These are phyloP conservation scores for Prunus persica DNA, from an alignment of 306 rosid genomes.

Conservation along the genomic window Prunus_persica_NCBIv2 NC_034012.1:9271001-9271500, in stretches of 20 bases:
- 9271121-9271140: background rate
- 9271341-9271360: background rate
- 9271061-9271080: slow-evolving; percentile 71
- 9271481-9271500: slow-evolving; percentile 87
- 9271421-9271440: slow-evolving; percentile 89
- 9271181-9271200: background rate
- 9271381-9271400: slow-evolving; percentile 5
- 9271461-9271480: slow-evolving; percentile 87
- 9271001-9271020: slow-evolving; percentile 79
- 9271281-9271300: background rate
- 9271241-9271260: background rate
- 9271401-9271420: slow-evolving; percentile 16
- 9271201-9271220: background rate
- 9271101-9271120: slow-evolving; percentile 69
- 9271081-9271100: slow-evolving; percentile 87
- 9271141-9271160: background rate
- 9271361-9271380: background rate
- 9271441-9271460: slow-evolving; percentile 90
- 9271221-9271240: background rate
- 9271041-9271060: slow-evolving; percentile 59
- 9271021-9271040: slow-evolving; percentile 80
- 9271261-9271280: background rate
- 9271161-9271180: slow-evolving; percentile 3
- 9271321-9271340: background rate
- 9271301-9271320: background rate